Conservation (phyloP, 2,329 filamentous ascomycete species). For the Lasiodiplodia sp. region DNA sequence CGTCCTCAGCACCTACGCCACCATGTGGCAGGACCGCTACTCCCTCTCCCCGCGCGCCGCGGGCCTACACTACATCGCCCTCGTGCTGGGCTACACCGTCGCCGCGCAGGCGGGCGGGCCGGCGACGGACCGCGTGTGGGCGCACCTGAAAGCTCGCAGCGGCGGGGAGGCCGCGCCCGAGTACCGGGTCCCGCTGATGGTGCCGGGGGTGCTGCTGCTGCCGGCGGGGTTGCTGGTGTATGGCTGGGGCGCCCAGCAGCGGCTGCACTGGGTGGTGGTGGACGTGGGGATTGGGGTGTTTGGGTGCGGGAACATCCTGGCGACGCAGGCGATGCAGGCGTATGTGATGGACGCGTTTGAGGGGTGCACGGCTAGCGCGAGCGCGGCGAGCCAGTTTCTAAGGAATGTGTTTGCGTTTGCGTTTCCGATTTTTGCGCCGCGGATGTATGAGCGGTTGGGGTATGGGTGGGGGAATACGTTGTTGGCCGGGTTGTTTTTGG, state of each 20-base stretch:
- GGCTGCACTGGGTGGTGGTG: slow-evolving; percentile 48
- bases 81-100: slow-evolving; percentile 45
- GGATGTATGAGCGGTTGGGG: slow-evolving; percentile 44
- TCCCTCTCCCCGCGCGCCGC: slow-evolving; percentile 32
- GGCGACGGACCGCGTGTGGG: slow-evolving; percentile 34
- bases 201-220: slow-evolving; percentile 38
- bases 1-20: slow-evolving; percentile 37
- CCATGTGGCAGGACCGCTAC: slow-evolving; percentile 37
- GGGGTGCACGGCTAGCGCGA: slow-evolving; percentile 62
- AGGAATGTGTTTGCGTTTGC: slow-evolving; percentile 35
- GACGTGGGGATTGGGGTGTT: slow-evolving; percentile 58
- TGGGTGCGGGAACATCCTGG: slow-evolving; percentile 44
- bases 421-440: slow-evolving; percentile 49
- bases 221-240: slow-evolving; percentile 39
- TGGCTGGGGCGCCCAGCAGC: slow-evolving; percentile 39
- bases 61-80: slow-evolving; percentile 44
- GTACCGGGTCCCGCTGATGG: slow-evolving; percentile 36
- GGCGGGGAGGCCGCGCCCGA: slow-evolving; percentile 34
- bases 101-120: slow-evolving; percentile 44
- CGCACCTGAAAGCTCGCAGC: too few species aligned
- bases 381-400: slow-evolving; percentile 57
- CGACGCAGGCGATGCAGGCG: slow-evolving; percentile 56
- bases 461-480: slow-evolving; percentile 48
- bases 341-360: slow-evolving; percentile 70
- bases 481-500: slow-evolving; percentile 39